A percentile compares a stretch with the other conserved stretches of the same genome.
Evolutionary conservation across 768 basidiomycete species (phyloP).

Genomic region (Kwoniella sp.): DNA sequence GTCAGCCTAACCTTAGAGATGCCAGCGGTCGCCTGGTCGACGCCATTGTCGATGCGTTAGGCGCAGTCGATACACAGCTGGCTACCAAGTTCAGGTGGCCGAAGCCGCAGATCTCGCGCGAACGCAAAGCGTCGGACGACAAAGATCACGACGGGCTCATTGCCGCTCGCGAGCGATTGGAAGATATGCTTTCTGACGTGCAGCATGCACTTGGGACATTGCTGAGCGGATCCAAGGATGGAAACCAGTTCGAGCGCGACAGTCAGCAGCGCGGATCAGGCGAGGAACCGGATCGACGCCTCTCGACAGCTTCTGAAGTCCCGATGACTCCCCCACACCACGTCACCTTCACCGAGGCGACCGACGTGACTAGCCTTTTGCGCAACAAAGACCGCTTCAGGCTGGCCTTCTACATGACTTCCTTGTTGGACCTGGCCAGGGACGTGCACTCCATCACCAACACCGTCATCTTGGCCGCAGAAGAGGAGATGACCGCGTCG

Average conservation of each 20-base stretch:
- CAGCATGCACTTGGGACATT: conserved; percentile 3
- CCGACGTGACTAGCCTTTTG: conserved; percentile 5
- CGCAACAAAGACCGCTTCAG: conserved; percentile 27
- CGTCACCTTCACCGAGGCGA: conserved; percentile 1
- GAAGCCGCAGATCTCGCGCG: not conserved
- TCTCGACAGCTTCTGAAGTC: conserved; percentile 1
- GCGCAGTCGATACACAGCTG: not conserved
- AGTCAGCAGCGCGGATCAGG: no score
- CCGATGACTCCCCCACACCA: not conserved
- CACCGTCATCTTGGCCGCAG: conserved; percentile 1
- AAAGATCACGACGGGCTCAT: conserved; percentile 1
- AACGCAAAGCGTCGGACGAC: not conserved
- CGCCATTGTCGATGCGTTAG: conserved; percentile 3
- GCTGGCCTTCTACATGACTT: conserved; percentile 41
- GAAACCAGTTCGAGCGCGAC: no score
- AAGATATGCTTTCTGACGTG: conserved; percentile 4
- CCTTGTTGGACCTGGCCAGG: conserved; percentile 34
- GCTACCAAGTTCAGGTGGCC: conserved; percentile 4
- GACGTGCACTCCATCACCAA: conserved; percentile 25
- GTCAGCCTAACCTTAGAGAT: conserved; percentile 9
- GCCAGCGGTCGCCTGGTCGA: conserved; percentile 12
- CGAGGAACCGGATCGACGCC: not conserved
- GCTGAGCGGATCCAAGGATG: conserved; percentile 1
- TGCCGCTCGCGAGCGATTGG: conserved; percentile 5
- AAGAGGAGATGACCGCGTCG: conserved; percentile 1